A percentile compares a stretch with the other conserved stretches of the same genome.
Conservation (phyloP, 352 stramenopile species). For the Pythium graminicola region DNA sequence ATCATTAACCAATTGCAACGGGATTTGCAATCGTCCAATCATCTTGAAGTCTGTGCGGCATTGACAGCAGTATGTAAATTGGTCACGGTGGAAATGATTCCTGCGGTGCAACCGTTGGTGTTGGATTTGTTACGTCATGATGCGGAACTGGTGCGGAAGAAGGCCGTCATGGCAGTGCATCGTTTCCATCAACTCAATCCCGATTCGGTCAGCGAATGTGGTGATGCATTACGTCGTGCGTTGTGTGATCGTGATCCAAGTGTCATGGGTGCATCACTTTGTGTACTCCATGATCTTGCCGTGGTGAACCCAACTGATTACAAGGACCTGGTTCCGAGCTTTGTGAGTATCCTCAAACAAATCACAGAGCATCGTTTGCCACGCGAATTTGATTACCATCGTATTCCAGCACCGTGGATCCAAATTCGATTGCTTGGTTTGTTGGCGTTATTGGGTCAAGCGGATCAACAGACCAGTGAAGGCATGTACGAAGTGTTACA, state of each 20-base stretch:
- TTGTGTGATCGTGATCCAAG: slow-evolving; percentile 98
- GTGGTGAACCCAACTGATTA: slow-evolving; percentile 88
- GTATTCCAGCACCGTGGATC: slow-evolving; percentile 99
- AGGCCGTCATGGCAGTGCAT: slow-evolving; percentile 97
- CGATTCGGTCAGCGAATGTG: slow-evolving; percentile 82
- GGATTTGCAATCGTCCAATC: slow-evolving; percentile 87
- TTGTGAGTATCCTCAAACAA: slow-evolving; percentile 99
- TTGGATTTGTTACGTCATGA: slow-evolving; percentile 94
- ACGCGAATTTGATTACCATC: slow-evolving; percentile 98
- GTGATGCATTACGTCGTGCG: slow-evolving; percentile 91
- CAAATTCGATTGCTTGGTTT: slow-evolving; percentile 98
- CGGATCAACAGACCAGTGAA: slow-evolving; percentile 91
- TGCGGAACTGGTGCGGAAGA: slow-evolving; percentile 98
- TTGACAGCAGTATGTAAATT: slow-evolving; percentile 95
- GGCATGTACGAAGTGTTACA: slow-evolving; percentile 99
- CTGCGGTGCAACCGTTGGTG: slow-evolving; percentile 93
- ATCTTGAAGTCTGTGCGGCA: slow-evolving; percentile 93
- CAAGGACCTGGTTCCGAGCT: slow-evolving; percentile 98
- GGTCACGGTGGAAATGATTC: slow-evolving; percentile 98
- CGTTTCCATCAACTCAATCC: slow-evolving; percentile 98
- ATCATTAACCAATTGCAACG: slow-evolving; percentile 99
- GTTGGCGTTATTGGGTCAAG: slow-evolving; percentile 93
- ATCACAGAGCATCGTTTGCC: slow-evolving; percentile 98
- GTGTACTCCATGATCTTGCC: slow-evolving; percentile 91
- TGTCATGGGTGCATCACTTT: slow-evolving; percentile 97